Conservation (phyloP, 306 rosid species). For the Ammopiptanthus mongolicus region DNA sequence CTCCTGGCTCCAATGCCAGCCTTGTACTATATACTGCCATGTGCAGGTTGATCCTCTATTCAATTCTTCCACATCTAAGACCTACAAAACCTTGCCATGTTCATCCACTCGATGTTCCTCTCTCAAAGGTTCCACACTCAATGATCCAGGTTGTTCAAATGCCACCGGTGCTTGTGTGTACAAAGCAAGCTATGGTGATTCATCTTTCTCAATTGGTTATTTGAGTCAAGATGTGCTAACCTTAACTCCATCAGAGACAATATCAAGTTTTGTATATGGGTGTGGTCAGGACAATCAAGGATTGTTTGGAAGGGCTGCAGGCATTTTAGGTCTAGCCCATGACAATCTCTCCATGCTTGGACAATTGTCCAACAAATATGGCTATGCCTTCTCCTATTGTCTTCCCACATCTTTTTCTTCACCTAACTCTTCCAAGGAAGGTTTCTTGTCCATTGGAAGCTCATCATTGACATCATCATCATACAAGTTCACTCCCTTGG, state of each 20-base stretch:
- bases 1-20: constrained; percentile 66
- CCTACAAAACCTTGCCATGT: constrained; percentile 42
- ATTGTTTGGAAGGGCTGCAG: constrained; percentile 48
- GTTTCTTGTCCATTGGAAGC: constrained; percentile 51
- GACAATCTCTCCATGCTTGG: constrained; percentile 41
- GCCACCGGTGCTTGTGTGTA: constrained; percentile 34
- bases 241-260: constrained; percentile 24
- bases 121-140: constrained; percentile 43
- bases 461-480: constrained; percentile 32
- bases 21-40: constrained; percentile 50
- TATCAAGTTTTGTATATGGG: constrained; percentile 43
- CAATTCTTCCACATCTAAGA: constrained; percentile 36
- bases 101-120: constrained; percentile 37
- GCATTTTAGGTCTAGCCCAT: constrained; percentile 45
- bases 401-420: constrained; percentile 48
- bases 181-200: constrained; percentile 49
- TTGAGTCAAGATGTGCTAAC: constrained; percentile 50
- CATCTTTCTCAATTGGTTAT: constrained; percentile 48
- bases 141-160: constrained; percentile 41
- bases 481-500: constrained; percentile 51
- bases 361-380: constrained; percentile 44
- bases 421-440: constrained; percentile 26
- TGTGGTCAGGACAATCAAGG: constrained; percentile 63
- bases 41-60: constrained; percentile 48
- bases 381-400: constrained; percentile 59